Percentiles rank a stretch among this genome's conserved stretches.
Conservation (phyloP, 441 rosid genomes). For the Kokia cookei region DNA sequence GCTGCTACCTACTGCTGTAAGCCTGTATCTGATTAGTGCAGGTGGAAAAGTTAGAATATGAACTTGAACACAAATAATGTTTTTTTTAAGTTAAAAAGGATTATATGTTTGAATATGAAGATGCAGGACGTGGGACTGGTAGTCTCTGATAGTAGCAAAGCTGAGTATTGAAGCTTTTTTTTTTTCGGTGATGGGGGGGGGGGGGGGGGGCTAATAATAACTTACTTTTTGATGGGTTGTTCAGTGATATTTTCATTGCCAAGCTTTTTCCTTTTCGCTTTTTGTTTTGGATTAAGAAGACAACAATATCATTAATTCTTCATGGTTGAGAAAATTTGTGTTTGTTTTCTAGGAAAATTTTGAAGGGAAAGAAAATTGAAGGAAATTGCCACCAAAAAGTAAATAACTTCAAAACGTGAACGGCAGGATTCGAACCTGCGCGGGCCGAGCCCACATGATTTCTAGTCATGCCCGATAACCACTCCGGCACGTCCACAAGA, state of each 20-base stretch:
- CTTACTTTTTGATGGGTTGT: too few relatives aligned
- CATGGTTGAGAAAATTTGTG: too few relatives aligned
- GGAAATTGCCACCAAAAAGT: too few relatives aligned
- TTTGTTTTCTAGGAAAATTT: too few relatives aligned
- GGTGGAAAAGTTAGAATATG: neutral
- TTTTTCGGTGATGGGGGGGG: neutral
- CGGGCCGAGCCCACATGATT: slow-evolving; percentile 7
- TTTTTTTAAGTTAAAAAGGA: too few relatives aligned
- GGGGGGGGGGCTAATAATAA: too few relatives aligned
- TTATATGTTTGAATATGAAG: too few relatives aligned
- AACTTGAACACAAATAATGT: neutral
- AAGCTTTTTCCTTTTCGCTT: too few relatives aligned
- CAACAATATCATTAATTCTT: too few relatives aligned
- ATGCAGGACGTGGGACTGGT: neutral
- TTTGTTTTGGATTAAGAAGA: too few relatives aligned
- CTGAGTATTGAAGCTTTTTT: neutral
- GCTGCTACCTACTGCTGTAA: neutral
- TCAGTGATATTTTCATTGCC: too few relatives aligned
- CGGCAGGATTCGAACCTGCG: slow-evolving; percentile 7
- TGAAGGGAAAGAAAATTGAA: too few relatives aligned
- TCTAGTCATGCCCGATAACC: slow-evolving; percentile 59
- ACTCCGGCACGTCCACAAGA: slow-evolving; percentile 43
- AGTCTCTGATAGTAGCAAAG: neutral
- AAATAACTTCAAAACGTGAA: neutral
- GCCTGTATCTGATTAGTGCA: neutral